These are phyloP conservation scores for Viscum album DNA, from an alignment of 177 flowering plant species.

Conservation along the genomic window DNA sequence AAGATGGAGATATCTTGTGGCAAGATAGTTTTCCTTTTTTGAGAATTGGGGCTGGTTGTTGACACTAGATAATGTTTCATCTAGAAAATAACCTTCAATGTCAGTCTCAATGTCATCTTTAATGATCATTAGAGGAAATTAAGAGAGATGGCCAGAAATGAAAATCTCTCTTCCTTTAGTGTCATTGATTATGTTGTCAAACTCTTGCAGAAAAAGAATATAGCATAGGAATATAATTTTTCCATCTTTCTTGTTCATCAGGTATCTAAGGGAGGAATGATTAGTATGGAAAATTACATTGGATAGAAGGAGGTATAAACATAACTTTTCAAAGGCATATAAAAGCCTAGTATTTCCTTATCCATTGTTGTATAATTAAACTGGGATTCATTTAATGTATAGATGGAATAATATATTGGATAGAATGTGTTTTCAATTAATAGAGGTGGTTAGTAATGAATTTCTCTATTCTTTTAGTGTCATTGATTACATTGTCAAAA, in stretches of 20 bases:
- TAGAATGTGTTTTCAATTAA: background rate
- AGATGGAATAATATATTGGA: no score
- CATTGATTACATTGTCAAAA: background rate
- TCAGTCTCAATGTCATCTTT: background rate
- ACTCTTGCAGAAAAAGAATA: background rate
- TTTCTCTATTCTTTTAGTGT: background rate
- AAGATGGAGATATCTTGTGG: background rate
- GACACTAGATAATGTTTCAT: background rate
- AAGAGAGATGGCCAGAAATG: background rate
- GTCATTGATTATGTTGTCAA: background rate
- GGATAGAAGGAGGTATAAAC: no score
- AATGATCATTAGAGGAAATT: background rate
- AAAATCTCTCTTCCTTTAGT: background rate
- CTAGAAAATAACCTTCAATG: background rate
- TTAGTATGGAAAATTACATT: no score
- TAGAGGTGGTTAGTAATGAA: background rate
- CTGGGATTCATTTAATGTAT: no score
- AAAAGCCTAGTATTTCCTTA: no score
- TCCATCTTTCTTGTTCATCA: background rate
- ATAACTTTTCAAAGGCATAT: no score
- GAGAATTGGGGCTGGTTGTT: background rate
- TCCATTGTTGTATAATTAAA: no score
- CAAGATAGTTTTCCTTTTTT: background rate
- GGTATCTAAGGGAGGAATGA: background rate
- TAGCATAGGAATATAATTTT: background rate